These are phyloP conservation scores for Aureobasidium sp. DNA, from an alignment of 2,329 filamentous ascomycete genomes.

Conservation along the genomic window DNA sequence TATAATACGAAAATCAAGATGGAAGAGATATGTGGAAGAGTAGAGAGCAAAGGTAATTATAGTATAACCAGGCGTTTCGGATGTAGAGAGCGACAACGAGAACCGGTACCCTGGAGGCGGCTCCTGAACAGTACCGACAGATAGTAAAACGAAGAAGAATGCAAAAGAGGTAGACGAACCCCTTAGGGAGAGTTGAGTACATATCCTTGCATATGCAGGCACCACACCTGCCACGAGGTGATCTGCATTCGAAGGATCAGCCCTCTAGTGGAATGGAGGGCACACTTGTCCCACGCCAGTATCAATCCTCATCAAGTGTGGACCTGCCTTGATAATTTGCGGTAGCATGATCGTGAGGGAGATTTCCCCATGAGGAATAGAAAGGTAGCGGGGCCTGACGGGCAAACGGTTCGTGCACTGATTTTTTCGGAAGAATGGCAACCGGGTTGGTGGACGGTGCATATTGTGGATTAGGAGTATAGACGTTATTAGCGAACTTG, in stretches of 20 bases:
- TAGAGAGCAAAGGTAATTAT: neutral
- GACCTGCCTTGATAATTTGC: neutral
- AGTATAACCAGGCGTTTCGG: neutral
- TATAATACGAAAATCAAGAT: neutral
- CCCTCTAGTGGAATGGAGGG: neutral
- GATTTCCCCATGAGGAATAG: neutral
- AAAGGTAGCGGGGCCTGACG: neutral
- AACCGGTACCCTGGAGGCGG: neutral
- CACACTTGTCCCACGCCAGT: neutral
- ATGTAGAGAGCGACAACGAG: neutral
- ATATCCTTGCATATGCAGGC: constrained; percentile 10
- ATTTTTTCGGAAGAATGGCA: neutral
- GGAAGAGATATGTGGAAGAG: neutral
- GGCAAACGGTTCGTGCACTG: constrained; percentile 5
- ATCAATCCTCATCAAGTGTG: neutral
- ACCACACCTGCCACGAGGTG: constrained; percentile 6
- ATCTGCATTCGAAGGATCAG: constrained; percentile 1
- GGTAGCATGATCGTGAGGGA: neutral
- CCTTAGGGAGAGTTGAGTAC: neutral
- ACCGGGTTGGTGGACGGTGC: neutral
- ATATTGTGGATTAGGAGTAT: neutral
- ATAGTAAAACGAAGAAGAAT: constrained; percentile 5
- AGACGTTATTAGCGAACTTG: neutral
- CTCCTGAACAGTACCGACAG: constrained; percentile 5
- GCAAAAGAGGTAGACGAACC: neutral